phyloP scores from a whole-genome alignment of 148 eudicot species.

The Linanthus parryae region DNA sequence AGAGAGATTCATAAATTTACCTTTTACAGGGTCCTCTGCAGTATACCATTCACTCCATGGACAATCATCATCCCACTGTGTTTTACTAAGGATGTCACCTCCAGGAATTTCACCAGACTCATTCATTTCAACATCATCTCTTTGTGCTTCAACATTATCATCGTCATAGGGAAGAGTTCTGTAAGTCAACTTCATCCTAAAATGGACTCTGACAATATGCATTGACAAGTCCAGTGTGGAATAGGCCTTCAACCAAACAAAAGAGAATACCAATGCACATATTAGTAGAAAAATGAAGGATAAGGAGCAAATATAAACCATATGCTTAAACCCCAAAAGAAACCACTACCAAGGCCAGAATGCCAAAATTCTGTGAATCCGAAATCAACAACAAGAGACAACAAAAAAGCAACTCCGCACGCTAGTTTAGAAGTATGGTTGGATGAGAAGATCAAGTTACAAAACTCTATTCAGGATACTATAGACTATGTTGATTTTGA shows the following conservation, averaged over 20 bases:
- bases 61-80: constrained; percentile 92
- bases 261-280: constrained; percentile 5
- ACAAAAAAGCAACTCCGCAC: too few relatives aligned
- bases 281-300: constrained; percentile 1
- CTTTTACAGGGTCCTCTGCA: constrained; percentile 89
- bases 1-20: constrained; percentile 22
- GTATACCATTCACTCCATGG: constrained; percentile 99
- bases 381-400: too few relatives aligned
- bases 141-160: constrained; percentile 49
- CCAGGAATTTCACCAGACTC: constrained; percentile 36
- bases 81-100: constrained; percentile 36
- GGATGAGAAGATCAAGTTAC: too few relatives aligned
- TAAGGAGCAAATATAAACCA: background rate
- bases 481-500: too few relatives aligned
- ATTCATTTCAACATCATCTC: constrained; percentile 27
- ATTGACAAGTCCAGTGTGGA: constrained; percentile 63
- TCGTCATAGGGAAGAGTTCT: constrained; percentile 54
- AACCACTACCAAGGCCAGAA: too few relatives aligned
- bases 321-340: too few relatives aligned
- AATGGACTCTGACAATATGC: constrained; percentile 63
- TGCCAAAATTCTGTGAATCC: too few relatives aligned
- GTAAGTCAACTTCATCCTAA: constrained; percentile 86
- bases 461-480: too few relatives aligned
- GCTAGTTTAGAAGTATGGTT: too few relatives aligned
- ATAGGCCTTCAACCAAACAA: constrained; percentile 47